Evolutionary conservation across 805 yeast species (phyloP).

Genomic region (Hanseniaspora meyeri): DNA sequence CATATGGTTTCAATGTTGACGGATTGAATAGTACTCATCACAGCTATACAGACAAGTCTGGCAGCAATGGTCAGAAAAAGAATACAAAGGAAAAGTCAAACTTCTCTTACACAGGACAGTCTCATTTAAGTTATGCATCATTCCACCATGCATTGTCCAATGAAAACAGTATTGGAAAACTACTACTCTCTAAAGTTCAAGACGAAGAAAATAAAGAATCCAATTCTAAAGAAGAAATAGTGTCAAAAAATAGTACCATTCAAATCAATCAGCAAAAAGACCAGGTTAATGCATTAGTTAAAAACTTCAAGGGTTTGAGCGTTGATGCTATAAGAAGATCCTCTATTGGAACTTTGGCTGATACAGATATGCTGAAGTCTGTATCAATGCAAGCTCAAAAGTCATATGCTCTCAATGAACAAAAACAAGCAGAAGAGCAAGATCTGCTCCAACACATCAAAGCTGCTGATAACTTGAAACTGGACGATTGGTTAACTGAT

Average conservation of each 20-base stretch:
- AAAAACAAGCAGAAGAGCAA: not conserved
- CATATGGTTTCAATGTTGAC: slow-evolving; percentile 3
- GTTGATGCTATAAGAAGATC: not conserved
- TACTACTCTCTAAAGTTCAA: not conserved
- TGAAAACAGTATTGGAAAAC: not conserved
- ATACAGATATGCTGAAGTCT: not conserved
- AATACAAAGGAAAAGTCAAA: not conserved
- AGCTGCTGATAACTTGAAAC: slow-evolving; percentile 18
- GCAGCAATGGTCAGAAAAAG: not conserved
- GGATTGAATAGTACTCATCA: not conserved
- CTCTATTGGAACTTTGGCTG: not conserved
- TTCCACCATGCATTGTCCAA: not conserved
- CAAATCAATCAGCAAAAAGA: not conserved
- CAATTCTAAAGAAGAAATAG: not conserved
- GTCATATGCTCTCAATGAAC: slow-evolving; percentile 2
- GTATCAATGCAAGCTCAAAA: slow-evolving; percentile 9
- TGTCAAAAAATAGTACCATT: not conserved
- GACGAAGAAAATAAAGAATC: not conserved
- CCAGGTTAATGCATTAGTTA: not conserved
- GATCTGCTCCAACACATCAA: slow-evolving; percentile 3
- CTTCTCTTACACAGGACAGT: not conserved
- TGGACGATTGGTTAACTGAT: slow-evolving; percentile 5
- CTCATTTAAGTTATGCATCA: not conserved
- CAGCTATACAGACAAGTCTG: not conserved
- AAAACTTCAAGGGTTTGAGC: not conserved